Percentiles rank a stretch among this genome's conserved stretches.
Conservation (phyloP, 139 green algal species). For the Tetradesmus lagerheimii region DNA sequence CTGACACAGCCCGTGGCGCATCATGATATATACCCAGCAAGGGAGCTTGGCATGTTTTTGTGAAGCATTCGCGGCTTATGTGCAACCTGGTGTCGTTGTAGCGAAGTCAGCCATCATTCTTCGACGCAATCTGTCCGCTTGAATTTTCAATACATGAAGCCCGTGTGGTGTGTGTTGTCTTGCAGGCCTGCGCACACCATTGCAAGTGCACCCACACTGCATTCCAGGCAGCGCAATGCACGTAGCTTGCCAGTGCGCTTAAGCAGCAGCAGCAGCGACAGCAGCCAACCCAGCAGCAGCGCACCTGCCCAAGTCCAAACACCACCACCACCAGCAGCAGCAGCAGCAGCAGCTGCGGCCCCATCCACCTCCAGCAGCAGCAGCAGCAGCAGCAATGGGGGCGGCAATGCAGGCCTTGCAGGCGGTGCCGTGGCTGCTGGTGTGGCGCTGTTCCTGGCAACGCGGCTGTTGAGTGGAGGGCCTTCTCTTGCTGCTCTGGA, state of each 20-base stretch:
- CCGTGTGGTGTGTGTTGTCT: too few species aligned
- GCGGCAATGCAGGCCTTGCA: slow-evolving; percentile 60
- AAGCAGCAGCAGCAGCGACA: neutral
- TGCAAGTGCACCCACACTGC: neutral
- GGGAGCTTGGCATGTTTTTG: too few species aligned
- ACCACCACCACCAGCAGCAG: neutral
- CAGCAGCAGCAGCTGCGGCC: neutral
- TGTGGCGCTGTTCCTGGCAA: slow-evolving; percentile 69
- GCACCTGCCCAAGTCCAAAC: neutral
- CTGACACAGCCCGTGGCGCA: too few species aligned
- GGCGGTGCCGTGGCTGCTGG: slow-evolving; percentile 69
- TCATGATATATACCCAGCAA: too few species aligned
- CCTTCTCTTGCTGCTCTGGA: slow-evolving; percentile 77
- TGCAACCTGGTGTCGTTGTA: too few species aligned
- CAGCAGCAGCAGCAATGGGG: slow-evolving; percentile 14
- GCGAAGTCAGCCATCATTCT: too few species aligned
- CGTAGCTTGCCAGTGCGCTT: neutral
- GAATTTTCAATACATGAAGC: too few species aligned
- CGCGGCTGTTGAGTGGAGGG: slow-evolving; percentile 53
- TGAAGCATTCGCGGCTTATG: too few species aligned
- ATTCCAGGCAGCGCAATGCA: neutral
- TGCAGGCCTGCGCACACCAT: neutral
- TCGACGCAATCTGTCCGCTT: too few species aligned
- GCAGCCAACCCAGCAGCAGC: neutral
- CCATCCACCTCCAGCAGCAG: neutral